Evolutionary conservation across 2,329 filamentous ascomycete genomes (phyloP), one percentile per base, ranked within the genome.

Genomic region (Fusarium floridanum): DNA sequence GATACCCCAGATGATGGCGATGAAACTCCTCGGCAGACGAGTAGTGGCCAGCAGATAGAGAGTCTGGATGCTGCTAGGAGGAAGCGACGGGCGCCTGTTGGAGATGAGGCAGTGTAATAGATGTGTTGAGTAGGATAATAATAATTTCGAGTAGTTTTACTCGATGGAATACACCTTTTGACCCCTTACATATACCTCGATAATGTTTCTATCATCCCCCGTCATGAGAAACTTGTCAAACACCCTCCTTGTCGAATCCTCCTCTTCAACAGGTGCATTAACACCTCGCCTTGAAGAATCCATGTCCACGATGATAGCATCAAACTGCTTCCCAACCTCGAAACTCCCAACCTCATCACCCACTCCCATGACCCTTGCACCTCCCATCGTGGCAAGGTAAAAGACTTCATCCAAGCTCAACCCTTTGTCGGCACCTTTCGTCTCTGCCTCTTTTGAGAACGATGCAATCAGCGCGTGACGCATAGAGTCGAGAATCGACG

Each of bases 191-290:
- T 84, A 91, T 0, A 92, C 90, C 22, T 84, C 78, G 0, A 79
- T 76, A 61, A 92, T 89, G 72, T 92, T 92, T 6, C 91, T 83
- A 76, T 92, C 91, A 77, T 92, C 90, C 0, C 89, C 90, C 3
- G 90, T 91, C 89, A 92, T 91, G 34, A 92, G 74, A 68, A 91
- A 92, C 82, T 92, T 92, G 65, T 92, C 89, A 68, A 91, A 88
- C 20, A 90, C 81, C 0, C 82, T 86, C 57, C 80, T 77, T 1
- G 82, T 45, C 0, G 81, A 81, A 61, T 92, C 90, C 0, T 81
- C 82, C 0, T 88, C 85, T 70, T 91, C 87, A 1, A 88, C 76
- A 12, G 88, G 86, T 0, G 89, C 86, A 84, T 89, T 90, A 2
- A 88, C 80, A 0, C 87, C 86, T 17, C 43, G 70, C 3, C 75